Evolutionary conservation across 2,329 filamentous ascomycete genomes (phyloP).

Genomic region (Gyromitra esculenta): DNA sequence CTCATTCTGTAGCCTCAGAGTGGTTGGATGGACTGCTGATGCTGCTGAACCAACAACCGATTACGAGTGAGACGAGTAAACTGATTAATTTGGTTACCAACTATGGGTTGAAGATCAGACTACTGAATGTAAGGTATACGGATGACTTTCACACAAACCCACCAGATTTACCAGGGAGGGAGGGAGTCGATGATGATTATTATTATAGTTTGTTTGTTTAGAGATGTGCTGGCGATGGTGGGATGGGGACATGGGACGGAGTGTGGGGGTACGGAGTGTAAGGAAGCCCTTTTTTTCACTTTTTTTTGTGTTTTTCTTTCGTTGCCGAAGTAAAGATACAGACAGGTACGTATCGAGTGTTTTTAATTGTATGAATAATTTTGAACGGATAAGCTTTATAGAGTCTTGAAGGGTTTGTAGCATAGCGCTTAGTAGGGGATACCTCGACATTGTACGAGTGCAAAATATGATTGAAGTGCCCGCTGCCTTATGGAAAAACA

Average conservation of each 20-base stretch:
- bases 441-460: slow-evolving; percentile 19
- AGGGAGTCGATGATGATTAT: slow-evolving; percentile 90
- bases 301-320: slow-evolving; percentile 4
- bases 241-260: slow-evolving; percentile 1
- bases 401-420: slow-evolving; percentile 11
- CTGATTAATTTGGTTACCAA: slow-evolving; percentile 84
- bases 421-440: slow-evolving; percentile 36
- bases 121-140: slow-evolving; percentile 88
- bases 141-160: slow-evolving; percentile 74
- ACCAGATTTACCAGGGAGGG: slow-evolving; percentile 80
- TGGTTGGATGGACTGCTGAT: slow-evolving; percentile 97
- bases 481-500: not conserved
- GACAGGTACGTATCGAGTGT: slow-evolving; percentile 2
- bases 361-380: slow-evolving; percentile 22
- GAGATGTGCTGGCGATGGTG: not conserved
- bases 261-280: slow-evolving; percentile 38
- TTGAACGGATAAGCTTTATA: slow-evolving; percentile 16
- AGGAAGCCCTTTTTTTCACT: slow-evolving; percentile 15
- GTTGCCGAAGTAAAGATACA: not conserved
- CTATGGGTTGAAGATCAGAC: slow-evolving; percentile 89
- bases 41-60: slow-evolving; percentile 92
- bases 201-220: slow-evolving; percentile 71
- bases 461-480: slow-evolving; percentile 24
- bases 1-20: slow-evolving; percentile 86
- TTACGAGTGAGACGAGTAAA: slow-evolving; percentile 95